Percentiles rank a stretch among this genome's conserved stretches.
These are phyloP conservation scores for Megacollybia marginata DNA, from an alignment of 768 basidiomycete genomes.

Conservation along the genomic window DNA sequence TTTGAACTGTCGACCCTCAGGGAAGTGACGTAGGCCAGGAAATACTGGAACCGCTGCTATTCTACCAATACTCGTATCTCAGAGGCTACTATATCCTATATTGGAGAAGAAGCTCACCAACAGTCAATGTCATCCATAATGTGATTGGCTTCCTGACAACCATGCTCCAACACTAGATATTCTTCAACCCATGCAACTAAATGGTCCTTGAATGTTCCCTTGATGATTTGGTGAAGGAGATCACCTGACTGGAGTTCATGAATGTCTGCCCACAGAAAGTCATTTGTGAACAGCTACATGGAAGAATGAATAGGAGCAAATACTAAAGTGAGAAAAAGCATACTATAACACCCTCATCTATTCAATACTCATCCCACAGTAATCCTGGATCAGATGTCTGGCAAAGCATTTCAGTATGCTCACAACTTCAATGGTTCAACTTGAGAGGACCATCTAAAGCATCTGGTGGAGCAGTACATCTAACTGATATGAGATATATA, in stretches of 20 bases:
- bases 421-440: background rate
- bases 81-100: background rate
- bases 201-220: constrained; percentile 30
- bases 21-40: constrained; percentile 8
- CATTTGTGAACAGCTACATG: background rate
- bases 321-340: background rate
- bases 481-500: constrained; percentile 4
- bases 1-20: constrained; percentile 9
- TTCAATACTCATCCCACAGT: too few species aligned
- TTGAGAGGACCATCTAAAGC: background rate
- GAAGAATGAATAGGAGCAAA: too few species aligned
- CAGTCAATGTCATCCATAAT: constrained; percentile 23
- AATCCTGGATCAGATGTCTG: background rate
- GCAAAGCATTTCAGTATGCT: too few species aligned
- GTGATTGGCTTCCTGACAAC: constrained; percentile 5
- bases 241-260: constrained; percentile 19
- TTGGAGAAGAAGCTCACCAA: constrained; percentile 13
- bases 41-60: constrained; percentile 6
- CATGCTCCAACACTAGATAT: constrained; percentile 11
- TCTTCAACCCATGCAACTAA: constrained; percentile 22
- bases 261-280: constrained; percentile 21
- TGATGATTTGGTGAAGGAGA: constrained; percentile 24
- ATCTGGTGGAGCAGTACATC: constrained; percentile 1
- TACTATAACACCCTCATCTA: background rate
- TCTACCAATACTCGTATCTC: constrained; percentile 1